Percentiles rank a stretch among this genome's conserved stretches.
These are phyloP conservation scores for Maudiozyma turicensis DNA, from an alignment of 805 yeast genomes.

Conservation along the genomic window DNA sequence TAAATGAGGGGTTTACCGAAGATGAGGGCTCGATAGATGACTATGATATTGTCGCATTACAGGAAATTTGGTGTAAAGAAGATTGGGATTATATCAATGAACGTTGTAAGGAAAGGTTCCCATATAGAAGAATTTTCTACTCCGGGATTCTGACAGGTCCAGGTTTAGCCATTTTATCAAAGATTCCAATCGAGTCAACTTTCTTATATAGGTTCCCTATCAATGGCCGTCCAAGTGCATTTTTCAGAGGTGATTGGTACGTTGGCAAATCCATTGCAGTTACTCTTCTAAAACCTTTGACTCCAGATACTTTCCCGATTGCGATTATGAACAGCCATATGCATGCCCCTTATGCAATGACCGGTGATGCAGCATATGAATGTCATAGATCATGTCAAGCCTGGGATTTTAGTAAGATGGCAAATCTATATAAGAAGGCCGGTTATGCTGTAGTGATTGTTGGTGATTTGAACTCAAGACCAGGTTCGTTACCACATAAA, in stretches of 20 bases:
- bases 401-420: slow-evolving; percentile 79
- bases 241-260: slow-evolving; percentile 92
- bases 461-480: slow-evolving; percentile 87
- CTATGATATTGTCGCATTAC: slow-evolving; percentile 85
- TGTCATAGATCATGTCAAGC: slow-evolving; percentile 94
- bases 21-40: slow-evolving; percentile 18
- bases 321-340: slow-evolving; percentile 86
- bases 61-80: slow-evolving; percentile 82
- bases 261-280: slow-evolving; percentile 88
- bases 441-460: slow-evolving; percentile 84
- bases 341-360: slow-evolving; percentile 87
- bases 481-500: slow-evolving; percentile 74
- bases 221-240: slow-evolving; percentile 90
- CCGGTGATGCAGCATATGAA: slow-evolving; percentile 81
- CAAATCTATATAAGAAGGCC: slow-evolving; percentile 49
- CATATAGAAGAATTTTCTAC: slow-evolving; percentile 59
- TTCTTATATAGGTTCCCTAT: slow-evolving; percentile 79
- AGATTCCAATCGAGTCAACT: slow-evolving; percentile 71
- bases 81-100: slow-evolving; percentile 65
- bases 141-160: slow-evolving; percentile 90
- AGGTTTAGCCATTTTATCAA: slow-evolving; percentile 77
- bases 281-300: slow-evolving; percentile 49
- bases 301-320: slow-evolving; percentile 41
- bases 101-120: slow-evolving; percentile 39
- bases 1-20: neutral